These are phyloP conservation scores for Leccinum variicolor DNA, from an alignment of 768 basidiomycete species.

Conservation along the genomic window DNA sequence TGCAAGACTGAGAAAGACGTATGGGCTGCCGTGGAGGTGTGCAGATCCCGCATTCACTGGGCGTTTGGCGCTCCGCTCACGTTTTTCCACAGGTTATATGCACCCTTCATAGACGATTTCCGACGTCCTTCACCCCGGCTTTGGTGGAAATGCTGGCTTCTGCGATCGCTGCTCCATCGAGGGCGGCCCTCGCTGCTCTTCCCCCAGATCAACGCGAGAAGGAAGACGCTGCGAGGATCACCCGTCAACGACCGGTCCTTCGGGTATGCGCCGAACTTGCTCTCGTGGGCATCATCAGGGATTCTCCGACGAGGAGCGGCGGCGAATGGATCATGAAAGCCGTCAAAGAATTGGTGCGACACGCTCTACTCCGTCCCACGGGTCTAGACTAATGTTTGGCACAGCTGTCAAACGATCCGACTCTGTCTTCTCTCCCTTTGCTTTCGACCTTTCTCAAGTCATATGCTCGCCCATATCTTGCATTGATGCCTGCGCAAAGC, in stretches of 20 bases:
- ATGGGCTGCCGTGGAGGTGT: constrained; percentile 89
- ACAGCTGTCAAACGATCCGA: constrained; percentile 86
- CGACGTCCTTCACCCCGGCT: constrained; percentile 71
- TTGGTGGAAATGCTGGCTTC: constrained; percentile 58
- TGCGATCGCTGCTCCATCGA: constrained; percentile 57
- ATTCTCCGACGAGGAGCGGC: constrained; percentile 65
- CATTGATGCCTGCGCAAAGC: constrained; percentile 53
- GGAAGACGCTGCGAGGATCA: constrained; percentile 77
- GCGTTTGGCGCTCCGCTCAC: neutral
- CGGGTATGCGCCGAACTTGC: constrained; percentile 90
- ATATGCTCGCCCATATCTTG: constrained; percentile 86
- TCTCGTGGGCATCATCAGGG: constrained; percentile 78
- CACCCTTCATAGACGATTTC: constrained; percentile 83
- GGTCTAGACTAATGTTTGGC: constrained; percentile 12
- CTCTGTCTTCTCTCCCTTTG: constrained; percentile 82
- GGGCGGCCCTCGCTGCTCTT: constrained; percentile 52
- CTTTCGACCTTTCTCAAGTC: constrained; percentile 90
- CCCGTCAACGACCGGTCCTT: constrained; percentile 80
- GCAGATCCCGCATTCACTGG: constrained; percentile 12
- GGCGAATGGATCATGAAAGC: constrained; percentile 90
- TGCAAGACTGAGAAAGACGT: constrained; percentile 94
- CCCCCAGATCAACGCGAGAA: constrained; percentile 84
- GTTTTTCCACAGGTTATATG: constrained; percentile 67
- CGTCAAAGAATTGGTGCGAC: constrained; percentile 76
- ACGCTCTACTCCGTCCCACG: constrained; percentile 4